phyloP scores from a whole-genome alignment of 2,329 filamentous ascomycete genomes.

The Fusarium albidum region DNA sequence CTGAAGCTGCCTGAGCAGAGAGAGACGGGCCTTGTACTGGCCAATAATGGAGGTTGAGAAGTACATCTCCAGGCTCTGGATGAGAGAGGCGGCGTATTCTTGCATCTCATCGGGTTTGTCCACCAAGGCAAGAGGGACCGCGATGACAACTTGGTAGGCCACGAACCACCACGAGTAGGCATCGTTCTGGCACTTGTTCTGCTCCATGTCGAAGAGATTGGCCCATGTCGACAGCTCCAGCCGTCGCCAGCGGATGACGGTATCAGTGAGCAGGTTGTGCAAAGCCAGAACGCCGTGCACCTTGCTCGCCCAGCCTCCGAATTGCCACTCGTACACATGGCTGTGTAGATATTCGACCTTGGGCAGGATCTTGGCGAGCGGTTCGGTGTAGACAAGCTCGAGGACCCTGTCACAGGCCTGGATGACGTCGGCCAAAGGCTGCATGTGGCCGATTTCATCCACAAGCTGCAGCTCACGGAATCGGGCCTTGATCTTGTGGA shows the following conservation, averaged over 20 bases:
- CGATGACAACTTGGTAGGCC: conserved; percentile 88
- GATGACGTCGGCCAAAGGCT: conserved; percentile 80
- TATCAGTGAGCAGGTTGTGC: conserved; percentile 80
- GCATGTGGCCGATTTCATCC: conserved; percentile 76
- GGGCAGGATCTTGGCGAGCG: conserved; percentile 84
- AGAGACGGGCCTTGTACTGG: conserved; percentile 78
- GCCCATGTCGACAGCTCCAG: conserved; percentile 94
- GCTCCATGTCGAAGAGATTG: conserved; percentile 85
- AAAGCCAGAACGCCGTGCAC: conserved; percentile 74
- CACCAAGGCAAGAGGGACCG: conserved; percentile 73
- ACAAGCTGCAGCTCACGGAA: conserved; percentile 76
- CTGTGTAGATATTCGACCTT: conserved; percentile 88
- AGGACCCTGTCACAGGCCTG: conserved; percentile 78
- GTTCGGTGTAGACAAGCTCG: conserved; percentile 79
- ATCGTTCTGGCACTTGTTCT: conserved; percentile 76
- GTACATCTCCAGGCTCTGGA: conserved; percentile 82
- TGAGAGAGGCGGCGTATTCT: conserved; percentile 71
- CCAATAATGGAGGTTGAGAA: conserved; percentile 81
- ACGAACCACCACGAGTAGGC: conserved; percentile 96
- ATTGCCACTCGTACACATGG: conserved; percentile 92
- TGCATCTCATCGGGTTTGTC: conserved; percentile 66
- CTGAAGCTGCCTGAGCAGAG: conserved; percentile 71
- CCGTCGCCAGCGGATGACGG: conserved; percentile 88
- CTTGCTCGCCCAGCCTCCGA: conserved; percentile 82
- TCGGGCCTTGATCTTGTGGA: conserved; percentile 72